These are phyloP conservation scores for Neurospora discreta DNA, from an alignment of 495 filamentous ascomycete genomes.

Conservation along the genomic window DNA sequence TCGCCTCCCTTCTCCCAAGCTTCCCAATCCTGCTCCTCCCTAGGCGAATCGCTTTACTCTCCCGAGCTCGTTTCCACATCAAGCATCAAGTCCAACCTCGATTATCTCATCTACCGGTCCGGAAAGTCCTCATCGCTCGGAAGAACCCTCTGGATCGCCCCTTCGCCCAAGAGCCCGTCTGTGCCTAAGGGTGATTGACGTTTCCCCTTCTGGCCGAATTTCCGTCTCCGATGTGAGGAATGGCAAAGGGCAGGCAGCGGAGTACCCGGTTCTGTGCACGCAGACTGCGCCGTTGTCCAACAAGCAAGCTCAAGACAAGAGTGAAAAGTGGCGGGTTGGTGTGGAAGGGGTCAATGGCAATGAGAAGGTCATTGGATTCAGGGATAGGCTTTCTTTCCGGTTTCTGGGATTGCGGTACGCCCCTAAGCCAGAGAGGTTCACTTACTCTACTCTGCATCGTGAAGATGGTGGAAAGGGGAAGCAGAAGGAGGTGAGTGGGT, in stretches of 20 bases:
- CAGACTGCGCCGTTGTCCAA: conserved; percentile 36
- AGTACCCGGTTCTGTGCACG: conserved; percentile 30
- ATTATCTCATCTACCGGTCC: conserved; percentile 26
- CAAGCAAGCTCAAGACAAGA: conserved; percentile 25
- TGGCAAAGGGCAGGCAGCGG: background rate
- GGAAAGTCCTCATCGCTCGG: conserved; percentile 6
- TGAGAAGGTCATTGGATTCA: conserved; percentile 20
- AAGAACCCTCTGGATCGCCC: conserved; percentile 28
- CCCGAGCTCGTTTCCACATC: conserved; percentile 19
- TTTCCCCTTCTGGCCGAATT: conserved; percentile 12
- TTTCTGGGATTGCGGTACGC: conserved; percentile 35
- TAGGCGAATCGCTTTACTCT: conserved; percentile 35
- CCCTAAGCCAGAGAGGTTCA: conserved; percentile 28
- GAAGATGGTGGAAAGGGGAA: conserved; percentile 6
- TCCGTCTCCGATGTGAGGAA: background rate
- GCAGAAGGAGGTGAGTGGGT: conserved; percentile 7
- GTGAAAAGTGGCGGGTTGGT: conserved; percentile 30
- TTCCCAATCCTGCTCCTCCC: conserved; percentile 2
- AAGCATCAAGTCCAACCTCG: conserved; percentile 27
- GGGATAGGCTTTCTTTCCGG: conserved; percentile 43
- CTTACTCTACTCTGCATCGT: conserved; percentile 24
- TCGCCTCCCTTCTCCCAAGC: conserved; percentile 6
- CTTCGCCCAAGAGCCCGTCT: conserved; percentile 2
- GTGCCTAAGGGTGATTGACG: conserved; percentile 13
- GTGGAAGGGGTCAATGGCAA: conserved; percentile 14